Conservation (phyloP, 2,329 filamentous ascomycete genomes). For the Talaromyces albobiverticillius region DNA sequence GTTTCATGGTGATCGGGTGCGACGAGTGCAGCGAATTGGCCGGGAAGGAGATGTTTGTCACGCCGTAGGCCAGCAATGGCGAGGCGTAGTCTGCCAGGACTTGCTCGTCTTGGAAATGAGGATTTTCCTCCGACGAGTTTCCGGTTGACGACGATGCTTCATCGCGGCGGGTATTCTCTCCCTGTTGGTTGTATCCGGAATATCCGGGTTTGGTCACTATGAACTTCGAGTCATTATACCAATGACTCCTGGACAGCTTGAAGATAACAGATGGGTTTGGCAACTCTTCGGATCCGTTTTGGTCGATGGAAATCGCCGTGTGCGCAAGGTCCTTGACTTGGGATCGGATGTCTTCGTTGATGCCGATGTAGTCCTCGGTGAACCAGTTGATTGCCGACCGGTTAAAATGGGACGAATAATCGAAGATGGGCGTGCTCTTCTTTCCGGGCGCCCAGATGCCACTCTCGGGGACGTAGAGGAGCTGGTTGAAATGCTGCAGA, state of each 20-base stretch:
- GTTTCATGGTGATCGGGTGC: slow-evolving; percentile 9
- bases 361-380: slow-evolving; percentile 10
- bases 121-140: neutral
- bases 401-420: slow-evolving; percentile 9
- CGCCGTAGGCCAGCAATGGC: slow-evolving; percentile 9
- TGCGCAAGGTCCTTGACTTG: slow-evolving; percentile 4
- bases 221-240: slow-evolving; percentile 15
- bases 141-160: neutral
- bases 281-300: neutral
- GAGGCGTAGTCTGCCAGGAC: slow-evolving; percentile 11
- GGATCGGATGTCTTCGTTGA: slow-evolving; percentile 10
- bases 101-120: neutral
- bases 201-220: slow-evolving; percentile 6
- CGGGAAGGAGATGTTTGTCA: slow-evolving; percentile 11
- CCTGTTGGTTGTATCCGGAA: neutral
- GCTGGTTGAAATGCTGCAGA: slow-evolving; percentile 11
- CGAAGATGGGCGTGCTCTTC: slow-evolving; percentile 12
- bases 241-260: slow-evolving; percentile 12
- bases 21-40: slow-evolving; percentile 11
- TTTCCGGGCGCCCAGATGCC: slow-evolving; percentile 14
- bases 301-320: slow-evolving; percentile 1
- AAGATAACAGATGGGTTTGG: slow-evolving; percentile 9
- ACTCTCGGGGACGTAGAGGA: slow-evolving; percentile 13
- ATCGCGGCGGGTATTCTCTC: neutral
- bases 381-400: slow-evolving; percentile 11